Conservation (phyloP, 2,329 filamentous ascomycete species). For the Zymoseptoria passerinii region DNA sequence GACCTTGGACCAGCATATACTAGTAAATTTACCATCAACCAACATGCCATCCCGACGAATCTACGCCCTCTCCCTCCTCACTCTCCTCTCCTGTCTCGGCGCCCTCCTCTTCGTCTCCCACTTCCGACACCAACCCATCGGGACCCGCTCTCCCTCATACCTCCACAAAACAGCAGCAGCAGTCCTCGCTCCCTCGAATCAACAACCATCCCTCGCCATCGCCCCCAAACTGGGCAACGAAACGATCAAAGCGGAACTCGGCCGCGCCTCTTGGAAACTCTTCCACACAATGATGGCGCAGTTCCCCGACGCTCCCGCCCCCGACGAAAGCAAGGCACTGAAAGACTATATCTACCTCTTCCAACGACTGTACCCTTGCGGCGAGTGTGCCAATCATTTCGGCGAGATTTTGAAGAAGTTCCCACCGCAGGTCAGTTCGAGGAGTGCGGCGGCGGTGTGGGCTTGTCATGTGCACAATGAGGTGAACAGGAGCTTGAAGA, state of each 20-base stretch:
- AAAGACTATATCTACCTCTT: slow-evolving; percentile 56
- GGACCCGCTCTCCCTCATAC: slow-evolving; percentile 12
- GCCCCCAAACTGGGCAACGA: slow-evolving; percentile 76
- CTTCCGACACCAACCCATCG: slow-evolving; percentile 36
- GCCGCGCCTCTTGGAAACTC: slow-evolving; percentile 57
- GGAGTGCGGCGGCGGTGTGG: slow-evolving; percentile 56
- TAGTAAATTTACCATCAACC: too few relatives aligned
- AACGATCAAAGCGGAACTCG: slow-evolving; percentile 63
- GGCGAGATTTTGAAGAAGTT: slow-evolving; percentile 52
- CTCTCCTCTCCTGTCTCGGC: not conserved
- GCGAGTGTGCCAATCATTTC: slow-evolving; percentile 59
- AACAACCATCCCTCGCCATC: slow-evolving; percentile 60
- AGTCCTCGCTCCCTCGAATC: slow-evolving; percentile 21
- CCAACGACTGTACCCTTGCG: slow-evolving; percentile 57
- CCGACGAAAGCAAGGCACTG: slow-evolving; percentile 52
- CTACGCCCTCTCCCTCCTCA: not conserved
- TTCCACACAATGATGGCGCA: slow-evolving; percentile 59
- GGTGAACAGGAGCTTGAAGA: slow-evolving; percentile 54
- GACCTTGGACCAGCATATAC: not conserved
- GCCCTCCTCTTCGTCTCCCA: slow-evolving; percentile 29
- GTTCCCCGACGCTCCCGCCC: slow-evolving; percentile 54
- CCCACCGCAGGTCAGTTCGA: slow-evolving; percentile 55
- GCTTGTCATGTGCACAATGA: slow-evolving; percentile 60
- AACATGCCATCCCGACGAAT: not conserved
- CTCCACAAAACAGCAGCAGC: slow-evolving; percentile 13